Conservation (phyloP, 257 asterid species). For the Solanum etuberosum region DNA sequence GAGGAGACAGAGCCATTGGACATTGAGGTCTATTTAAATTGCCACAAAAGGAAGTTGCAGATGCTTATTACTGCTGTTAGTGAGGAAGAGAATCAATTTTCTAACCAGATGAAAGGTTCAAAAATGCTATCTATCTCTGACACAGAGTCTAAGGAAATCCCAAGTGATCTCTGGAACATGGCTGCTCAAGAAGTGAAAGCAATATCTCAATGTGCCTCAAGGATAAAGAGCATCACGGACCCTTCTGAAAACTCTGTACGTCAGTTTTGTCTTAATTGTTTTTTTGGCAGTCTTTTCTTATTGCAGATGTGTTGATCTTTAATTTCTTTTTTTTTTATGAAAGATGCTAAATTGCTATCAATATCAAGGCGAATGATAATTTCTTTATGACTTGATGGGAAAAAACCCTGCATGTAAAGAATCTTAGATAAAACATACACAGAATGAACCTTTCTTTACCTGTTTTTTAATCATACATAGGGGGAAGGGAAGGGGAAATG, state of each 20-base stretch:
- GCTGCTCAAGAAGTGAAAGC: constrained; percentile 84
- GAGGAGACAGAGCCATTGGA: constrained; percentile 54
- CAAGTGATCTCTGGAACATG: constrained; percentile 38
- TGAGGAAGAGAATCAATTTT: constrained; percentile 25
- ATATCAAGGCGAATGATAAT: background rate
- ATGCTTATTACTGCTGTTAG: constrained; percentile 64
- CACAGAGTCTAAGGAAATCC: constrained; percentile 47
- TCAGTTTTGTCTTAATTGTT: constrained; percentile 5
- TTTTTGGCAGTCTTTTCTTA: background rate
- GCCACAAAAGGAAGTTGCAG: constrained; percentile 82
- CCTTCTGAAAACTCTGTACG: constrained; percentile 44
- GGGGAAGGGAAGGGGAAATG: background rate
- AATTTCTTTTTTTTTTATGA: background rate
- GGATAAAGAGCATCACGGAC: constrained; percentile 44
- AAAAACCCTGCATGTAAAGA: background rate
- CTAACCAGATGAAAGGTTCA: constrained; percentile 27
- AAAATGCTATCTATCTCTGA: constrained; percentile 28
- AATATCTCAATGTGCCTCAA: constrained; percentile 57
- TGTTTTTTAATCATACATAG: background rate
- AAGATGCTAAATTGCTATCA: background rate
- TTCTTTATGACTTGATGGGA: background rate
- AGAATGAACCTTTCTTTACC: background rate
- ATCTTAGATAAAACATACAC: background rate
- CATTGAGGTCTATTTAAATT: constrained; percentile 53
- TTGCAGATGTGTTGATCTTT: background rate